These are phyloP conservation scores for Microascus cirrosus DNA, from an alignment of 2,329 filamentous ascomycete genomes.

Conservation along the genomic window DNA sequence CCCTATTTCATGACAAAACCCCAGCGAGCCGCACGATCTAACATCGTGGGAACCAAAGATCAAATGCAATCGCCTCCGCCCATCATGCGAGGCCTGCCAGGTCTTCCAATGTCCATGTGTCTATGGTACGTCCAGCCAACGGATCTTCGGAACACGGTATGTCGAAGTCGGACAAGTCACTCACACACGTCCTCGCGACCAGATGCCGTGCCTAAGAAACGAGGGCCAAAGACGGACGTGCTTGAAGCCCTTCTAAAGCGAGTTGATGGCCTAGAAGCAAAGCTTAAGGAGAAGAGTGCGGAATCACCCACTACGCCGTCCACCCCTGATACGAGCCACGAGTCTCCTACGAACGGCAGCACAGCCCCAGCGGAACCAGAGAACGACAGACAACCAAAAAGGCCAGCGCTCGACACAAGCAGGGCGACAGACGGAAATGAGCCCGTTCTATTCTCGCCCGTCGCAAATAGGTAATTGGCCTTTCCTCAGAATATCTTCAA, in stretches of 20 bases:
- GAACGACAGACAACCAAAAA: constrained; percentile 17
- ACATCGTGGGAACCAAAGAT: constrained; percentile 42
- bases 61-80: constrained; percentile 79
- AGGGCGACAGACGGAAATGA: constrained; percentile 22
- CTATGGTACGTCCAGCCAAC: constrained; percentile 53
- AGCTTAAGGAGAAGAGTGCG: constrained; percentile 56
- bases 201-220: constrained; percentile 85
- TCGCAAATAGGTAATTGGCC: constrained; percentile 21
- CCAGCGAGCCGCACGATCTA: not conserved
- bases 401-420: constrained; percentile 23
- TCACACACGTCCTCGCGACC: not conserved
- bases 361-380: not conserved
- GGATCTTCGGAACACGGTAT: too few relatives aligned
- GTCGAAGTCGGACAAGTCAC: not conserved
- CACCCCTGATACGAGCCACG: constrained; percentile 10
- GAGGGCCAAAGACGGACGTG: constrained; percentile 83
- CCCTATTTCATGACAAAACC: not conserved
- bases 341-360: not conserved
- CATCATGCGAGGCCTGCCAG: constrained; percentile 79
- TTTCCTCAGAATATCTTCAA: not conserved
- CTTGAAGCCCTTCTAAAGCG: constrained; percentile 74
- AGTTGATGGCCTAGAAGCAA: constrained; percentile 75
- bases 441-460: constrained; percentile 30
- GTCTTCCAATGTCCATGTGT: constrained; percentile 82
- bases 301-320: constrained; percentile 13